Evolutionary conservation across 1,139 yeast species (phyloP).

Genomic region (Hansenula lynferdii): DNA sequence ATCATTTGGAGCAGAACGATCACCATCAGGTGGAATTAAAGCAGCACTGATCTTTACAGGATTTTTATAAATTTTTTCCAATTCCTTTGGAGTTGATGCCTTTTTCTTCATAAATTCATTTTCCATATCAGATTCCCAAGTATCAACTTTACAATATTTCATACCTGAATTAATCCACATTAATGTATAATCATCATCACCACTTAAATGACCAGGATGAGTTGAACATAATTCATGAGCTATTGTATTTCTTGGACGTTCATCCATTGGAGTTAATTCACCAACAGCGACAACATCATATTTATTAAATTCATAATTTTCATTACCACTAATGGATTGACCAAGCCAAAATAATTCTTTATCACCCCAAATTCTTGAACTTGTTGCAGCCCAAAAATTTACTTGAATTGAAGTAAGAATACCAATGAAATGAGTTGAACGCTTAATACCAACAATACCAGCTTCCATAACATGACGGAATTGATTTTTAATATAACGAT

Average conservation of each 20-base stretch:
- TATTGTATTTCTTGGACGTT: conserved; percentile 26
- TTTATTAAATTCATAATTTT: conserved; percentile 42
- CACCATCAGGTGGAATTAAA: conserved; percentile 55
- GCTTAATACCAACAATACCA: conserved; percentile 45
- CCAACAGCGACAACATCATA: conserved; percentile 51
- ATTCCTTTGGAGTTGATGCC: conserved; percentile 15
- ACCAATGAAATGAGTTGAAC: conserved; percentile 38
- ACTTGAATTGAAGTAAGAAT: conserved; percentile 41
- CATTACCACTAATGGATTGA: conserved; percentile 43
- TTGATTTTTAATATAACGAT: conserved; percentile 41
- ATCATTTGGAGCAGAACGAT: conserved; percentile 32
- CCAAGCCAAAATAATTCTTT: conserved; percentile 57
- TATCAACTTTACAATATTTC: conserved; percentile 44
- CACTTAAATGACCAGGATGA: conserved; percentile 60
- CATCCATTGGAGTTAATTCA: conserved; percentile 27
- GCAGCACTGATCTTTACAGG: conserved; percentile 49
- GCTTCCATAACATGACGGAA: conserved; percentile 51
- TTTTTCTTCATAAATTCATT: conserved; percentile 21
- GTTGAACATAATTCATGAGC: conserved; percentile 54
- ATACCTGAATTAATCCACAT: conserved; percentile 68
- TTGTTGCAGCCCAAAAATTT: conserved; percentile 24
- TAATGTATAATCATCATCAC: conserved; percentile 37
- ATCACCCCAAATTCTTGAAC: conserved; percentile 44
- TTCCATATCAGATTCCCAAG: conserved; percentile 28
- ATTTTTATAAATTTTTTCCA: conserved; percentile 31